Evolutionary conservation across 2,329 filamentous ascomycete species (phyloP).

Genomic region (Conoideocrella luteorostrata): DNA sequence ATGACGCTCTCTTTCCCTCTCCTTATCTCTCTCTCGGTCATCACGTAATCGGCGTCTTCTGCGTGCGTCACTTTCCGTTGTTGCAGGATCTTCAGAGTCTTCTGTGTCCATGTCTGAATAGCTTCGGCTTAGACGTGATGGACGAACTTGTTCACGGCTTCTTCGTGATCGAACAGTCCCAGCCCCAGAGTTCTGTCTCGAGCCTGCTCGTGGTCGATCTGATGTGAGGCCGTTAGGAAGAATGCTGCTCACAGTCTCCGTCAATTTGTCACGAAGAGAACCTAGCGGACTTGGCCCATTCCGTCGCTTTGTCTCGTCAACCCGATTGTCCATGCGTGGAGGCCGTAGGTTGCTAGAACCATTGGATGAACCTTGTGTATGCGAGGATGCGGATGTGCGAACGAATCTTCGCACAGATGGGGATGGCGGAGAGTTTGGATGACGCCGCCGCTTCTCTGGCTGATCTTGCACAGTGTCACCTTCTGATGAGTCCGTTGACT

Average conservation of each 20-base stretch:
- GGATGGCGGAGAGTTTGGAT: slow-evolving; percentile 21
- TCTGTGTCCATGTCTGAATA: slow-evolving; percentile 36
- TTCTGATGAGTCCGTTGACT: slow-evolving; percentile 36
- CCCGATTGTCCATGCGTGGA: slow-evolving; percentile 26
- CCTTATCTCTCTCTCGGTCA: slow-evolving; percentile 23
- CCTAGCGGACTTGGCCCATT: slow-evolving; percentile 31
- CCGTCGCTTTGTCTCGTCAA: slow-evolving; percentile 31
- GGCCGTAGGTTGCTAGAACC: slow-evolving; percentile 21
- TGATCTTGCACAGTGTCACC: slow-evolving; percentile 25
- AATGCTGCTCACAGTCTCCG: slow-evolving; percentile 38
- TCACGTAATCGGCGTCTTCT: slow-evolving; percentile 16
- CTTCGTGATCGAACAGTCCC: slow-evolving; percentile 27
- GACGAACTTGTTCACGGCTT: slow-evolving; percentile 33
- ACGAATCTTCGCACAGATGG: slow-evolving; percentile 28
- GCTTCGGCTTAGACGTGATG: slow-evolving; percentile 33
- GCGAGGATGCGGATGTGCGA: slow-evolving; percentile 20
- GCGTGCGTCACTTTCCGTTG: slow-evolving; percentile 25
- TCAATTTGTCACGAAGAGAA: slow-evolving; percentile 35
- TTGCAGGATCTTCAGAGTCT: slow-evolving; percentile 26
- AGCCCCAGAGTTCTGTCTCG: slow-evolving; percentile 25
- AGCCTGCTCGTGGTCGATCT: slow-evolving; percentile 31
- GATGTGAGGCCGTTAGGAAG: slow-evolving; percentile 29
- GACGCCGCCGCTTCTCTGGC: slow-evolving; percentile 18
- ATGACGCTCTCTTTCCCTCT: slow-evolving; percentile 27
- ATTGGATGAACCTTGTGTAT: slow-evolving; percentile 20